A percentile compares a stretch with the other conserved stretches of the same genome.
Evolutionary conservation across 257 asterid genomes (phyloP).

Genomic region (Penstemon newberryi): DNA sequence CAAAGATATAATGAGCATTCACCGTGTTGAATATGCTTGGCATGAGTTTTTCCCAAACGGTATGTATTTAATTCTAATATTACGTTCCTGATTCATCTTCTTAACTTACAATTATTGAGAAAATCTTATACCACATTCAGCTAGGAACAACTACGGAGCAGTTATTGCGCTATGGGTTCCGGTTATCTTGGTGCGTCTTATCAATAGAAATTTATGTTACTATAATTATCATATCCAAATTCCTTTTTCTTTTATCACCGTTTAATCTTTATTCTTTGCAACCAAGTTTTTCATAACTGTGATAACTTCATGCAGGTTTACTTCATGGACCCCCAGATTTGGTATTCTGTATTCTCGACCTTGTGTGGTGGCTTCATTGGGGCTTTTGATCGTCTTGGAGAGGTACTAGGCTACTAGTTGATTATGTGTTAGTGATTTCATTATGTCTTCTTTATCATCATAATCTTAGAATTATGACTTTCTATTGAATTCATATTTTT

Average conservation of each 20-base stretch:
- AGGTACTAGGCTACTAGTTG: slow-evolving; percentile 47
- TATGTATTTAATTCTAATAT: slow-evolving; percentile 27
- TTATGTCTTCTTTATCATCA: slow-evolving; percentile 14
- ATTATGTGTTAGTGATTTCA: neutral
- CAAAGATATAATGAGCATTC: slow-evolving; percentile 69
- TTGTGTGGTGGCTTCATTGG: slow-evolving; percentile 88
- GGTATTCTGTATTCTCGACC: slow-evolving; percentile 91
- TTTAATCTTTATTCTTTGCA: slow-evolving; percentile 10
- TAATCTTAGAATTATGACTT: slow-evolving; percentile 8
- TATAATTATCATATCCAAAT: neutral
- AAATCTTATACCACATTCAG: slow-evolving; percentile 52
- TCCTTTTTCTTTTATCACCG: slow-evolving; percentile 4
- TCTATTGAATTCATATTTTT: slow-evolving; percentile 5
- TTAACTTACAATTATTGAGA: slow-evolving; percentile 26
- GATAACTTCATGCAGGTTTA: slow-evolving; percentile 64
- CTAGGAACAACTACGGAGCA: slow-evolving; percentile 67
- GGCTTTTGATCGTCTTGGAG: slow-evolving; percentile 96
- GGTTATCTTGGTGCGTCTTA: slow-evolving; percentile 65
- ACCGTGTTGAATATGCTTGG: slow-evolving; percentile 77
- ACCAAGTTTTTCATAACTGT: slow-evolving; percentile 18
- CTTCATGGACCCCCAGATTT: slow-evolving; percentile 94
- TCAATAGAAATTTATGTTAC: slow-evolving; percentile 24
- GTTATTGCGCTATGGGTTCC: slow-evolving; percentile 83
- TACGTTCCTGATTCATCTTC: slow-evolving; percentile 24
- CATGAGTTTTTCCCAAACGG: slow-evolving; percentile 94